phyloP scores from a whole-genome alignment of 768 basidiomycete species.

The Mycena epipterygia region DNA sequence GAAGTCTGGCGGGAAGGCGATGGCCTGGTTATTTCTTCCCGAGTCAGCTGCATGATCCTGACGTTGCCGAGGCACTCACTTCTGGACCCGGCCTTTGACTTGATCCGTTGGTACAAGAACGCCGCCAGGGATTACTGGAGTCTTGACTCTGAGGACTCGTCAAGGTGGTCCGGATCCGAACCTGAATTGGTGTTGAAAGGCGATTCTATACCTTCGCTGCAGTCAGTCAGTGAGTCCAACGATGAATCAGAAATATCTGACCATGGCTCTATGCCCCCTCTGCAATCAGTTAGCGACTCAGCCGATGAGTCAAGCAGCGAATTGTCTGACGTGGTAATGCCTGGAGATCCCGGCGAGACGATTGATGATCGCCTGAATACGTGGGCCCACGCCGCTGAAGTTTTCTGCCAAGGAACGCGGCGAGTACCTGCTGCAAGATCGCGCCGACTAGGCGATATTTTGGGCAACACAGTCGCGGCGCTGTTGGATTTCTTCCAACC shows the following conservation, averaged over 20 bases:
- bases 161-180: too few species aligned
- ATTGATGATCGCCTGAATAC: background rate
- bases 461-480: background rate
- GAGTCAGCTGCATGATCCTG: too few species aligned
- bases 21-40: background rate
- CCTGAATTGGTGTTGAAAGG: too few species aligned
- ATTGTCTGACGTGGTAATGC: background rate
- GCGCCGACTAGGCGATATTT: background rate
- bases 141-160: too few species aligned
- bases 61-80: too few species aligned
- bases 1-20: background rate
- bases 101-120: too few species aligned
- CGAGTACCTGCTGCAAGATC: background rate
- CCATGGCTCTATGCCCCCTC: background rate
- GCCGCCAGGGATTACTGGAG: too few species aligned
- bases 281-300: background rate
- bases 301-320: background rate
- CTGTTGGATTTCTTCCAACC: conserved; percentile 2
- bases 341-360: background rate
- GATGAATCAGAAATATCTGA: too few species aligned
- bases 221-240: too few species aligned
- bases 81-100: too few species aligned
- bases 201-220: too few species aligned
- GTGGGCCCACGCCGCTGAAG: background rate
- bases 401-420: too few species aligned